Evolutionary conservation across 2,329 filamentous ascomycete species (phyloP).

Genomic region (Colletotrichum sublineola): DNA sequence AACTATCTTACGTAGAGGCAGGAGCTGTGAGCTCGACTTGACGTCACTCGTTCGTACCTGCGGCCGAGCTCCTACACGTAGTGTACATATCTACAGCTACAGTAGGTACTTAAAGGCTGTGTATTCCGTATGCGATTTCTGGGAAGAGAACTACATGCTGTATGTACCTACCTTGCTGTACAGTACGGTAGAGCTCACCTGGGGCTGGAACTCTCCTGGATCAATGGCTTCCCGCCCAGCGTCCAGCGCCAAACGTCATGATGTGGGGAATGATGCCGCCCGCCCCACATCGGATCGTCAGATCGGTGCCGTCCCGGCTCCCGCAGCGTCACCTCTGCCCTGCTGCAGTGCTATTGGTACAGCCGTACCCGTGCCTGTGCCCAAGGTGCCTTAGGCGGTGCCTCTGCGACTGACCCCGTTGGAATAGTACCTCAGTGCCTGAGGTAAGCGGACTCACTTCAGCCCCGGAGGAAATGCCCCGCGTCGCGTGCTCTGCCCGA

Average conservation of each 20-base stretch:
- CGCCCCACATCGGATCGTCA: slow-evolving; percentile 22
- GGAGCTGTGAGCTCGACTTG: slow-evolving; percentile 16
- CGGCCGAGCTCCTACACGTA: background rate
- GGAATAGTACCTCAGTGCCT: too few species aligned
- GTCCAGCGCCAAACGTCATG: slow-evolving; percentile 18
- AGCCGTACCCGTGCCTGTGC: too few species aligned
- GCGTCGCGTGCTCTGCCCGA: slow-evolving; percentile 15
- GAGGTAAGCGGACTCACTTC: background rate
- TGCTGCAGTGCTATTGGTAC: too few species aligned
- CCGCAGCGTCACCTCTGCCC: background rate
- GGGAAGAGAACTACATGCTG: too few species aligned
- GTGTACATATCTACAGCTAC: too few species aligned
- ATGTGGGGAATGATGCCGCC: slow-evolving; percentile 13
- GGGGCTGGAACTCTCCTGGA: background rate
- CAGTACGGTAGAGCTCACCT: background rate
- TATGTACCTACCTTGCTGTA: background rate
- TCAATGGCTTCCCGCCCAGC: background rate
- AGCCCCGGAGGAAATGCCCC: slow-evolving; percentile 31
- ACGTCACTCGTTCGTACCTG: slow-evolving; percentile 20
- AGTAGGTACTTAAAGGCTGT: too few species aligned
- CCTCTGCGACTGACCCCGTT: too few species aligned
- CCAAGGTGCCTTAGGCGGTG: background rate
- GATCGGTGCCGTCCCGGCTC: slow-evolving; percentile 16
- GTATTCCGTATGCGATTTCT: too few species aligned
- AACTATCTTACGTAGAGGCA: background rate